Conservation (phyloP, 192 early-diverging fungal species). For the Gamsiella multidivaricata region DNA sequence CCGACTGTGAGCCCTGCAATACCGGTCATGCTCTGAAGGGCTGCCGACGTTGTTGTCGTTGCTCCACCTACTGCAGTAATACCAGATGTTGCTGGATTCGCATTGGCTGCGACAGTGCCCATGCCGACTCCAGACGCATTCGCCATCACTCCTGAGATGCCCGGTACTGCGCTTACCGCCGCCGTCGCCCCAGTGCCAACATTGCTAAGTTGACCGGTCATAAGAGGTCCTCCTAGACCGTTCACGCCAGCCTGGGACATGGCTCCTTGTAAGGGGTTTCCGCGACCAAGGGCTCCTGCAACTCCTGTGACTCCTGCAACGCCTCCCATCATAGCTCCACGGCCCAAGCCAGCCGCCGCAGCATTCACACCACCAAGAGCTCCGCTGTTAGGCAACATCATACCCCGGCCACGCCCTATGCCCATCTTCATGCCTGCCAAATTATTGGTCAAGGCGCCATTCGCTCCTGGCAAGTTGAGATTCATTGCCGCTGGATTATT, state of each 20-base stretch:
- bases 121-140: constrained; percentile 13
- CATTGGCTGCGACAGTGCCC: neutral
- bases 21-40: constrained; percentile 17
- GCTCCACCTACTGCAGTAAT: neutral
- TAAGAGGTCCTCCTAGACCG: neutral
- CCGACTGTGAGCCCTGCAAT: constrained; percentile 9
- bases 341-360: constrained; percentile 23
- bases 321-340: constrained; percentile 13
- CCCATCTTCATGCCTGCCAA: constrained; percentile 23
- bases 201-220: constrained; percentile 10
- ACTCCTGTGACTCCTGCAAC: constrained; percentile 16
- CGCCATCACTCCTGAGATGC: neutral
- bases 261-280: constrained; percentile 17
- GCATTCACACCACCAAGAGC: constrained; percentile 7
- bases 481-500: constrained; percentile 27
- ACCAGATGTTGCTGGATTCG: neutral
- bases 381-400: constrained; percentile 26
- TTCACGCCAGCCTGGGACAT: constrained; percentile 9
- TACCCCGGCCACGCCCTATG: constrained; percentile 30
- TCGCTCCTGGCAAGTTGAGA: constrained; percentile 21
- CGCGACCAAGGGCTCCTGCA: constrained; percentile 22
- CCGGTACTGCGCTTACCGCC: neutral
- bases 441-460: constrained; percentile 1
- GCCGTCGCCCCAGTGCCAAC: neutral
- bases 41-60: neutral